These are phyloP conservation scores for Kentomonas sorsogonicus DNA, from an alignment of 208 protist genomes.

Conservation along the genomic window DNA sequence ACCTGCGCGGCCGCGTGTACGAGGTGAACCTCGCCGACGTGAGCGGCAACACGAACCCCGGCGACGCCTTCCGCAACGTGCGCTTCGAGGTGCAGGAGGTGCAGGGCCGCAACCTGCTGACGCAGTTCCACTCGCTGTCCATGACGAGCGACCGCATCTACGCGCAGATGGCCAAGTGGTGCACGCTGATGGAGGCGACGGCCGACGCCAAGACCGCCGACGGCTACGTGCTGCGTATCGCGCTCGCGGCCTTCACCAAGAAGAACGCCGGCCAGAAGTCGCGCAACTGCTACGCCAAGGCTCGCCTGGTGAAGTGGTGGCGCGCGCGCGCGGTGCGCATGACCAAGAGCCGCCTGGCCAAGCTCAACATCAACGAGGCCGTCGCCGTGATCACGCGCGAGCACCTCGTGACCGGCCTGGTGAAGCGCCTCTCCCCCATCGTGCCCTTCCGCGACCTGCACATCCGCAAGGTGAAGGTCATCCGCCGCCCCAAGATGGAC, in stretches of 20 bases:
- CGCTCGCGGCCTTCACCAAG: slow-evolving; percentile 98
- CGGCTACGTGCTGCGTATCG: slow-evolving; percentile 96
- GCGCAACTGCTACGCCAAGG: slow-evolving; percentile 98
- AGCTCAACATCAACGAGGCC: slow-evolving; percentile 90
- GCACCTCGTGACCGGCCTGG: slow-evolving; percentile 94
- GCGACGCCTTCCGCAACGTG: slow-evolving; percentile 95
- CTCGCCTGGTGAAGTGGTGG: slow-evolving; percentile 92
- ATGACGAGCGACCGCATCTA: slow-evolving; percentile 98
- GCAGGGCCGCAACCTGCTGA: slow-evolving; percentile 94
- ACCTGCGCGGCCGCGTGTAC: slow-evolving; percentile 96
- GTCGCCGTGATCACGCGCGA: slow-evolving; percentile 94
- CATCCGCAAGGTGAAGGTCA: slow-evolving; percentile 97
- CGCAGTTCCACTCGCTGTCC: slow-evolving; percentile 98
- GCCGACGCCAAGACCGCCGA: slow-evolving; percentile 97
- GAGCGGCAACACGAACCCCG: slow-evolving; percentile 76
- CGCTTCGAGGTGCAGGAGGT: slow-evolving; percentile 96
- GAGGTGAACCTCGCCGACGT: slow-evolving; percentile 97
- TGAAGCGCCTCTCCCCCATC: slow-evolving; percentile 90
- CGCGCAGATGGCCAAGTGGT: slow-evolving; percentile 98
- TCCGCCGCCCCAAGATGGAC: slow-evolving; percentile 97
- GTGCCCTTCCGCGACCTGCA: slow-evolving; percentile 97
- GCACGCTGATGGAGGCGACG: slow-evolving; percentile 95
- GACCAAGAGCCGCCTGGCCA: slow-evolving; percentile 84
- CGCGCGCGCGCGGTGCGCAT: slow-evolving; percentile 95
- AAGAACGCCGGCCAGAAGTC: slow-evolving; percentile 88